Conservation (phyloP, 1,284 basidiomycete species). For the Schizopora paradoxa region DNA sequence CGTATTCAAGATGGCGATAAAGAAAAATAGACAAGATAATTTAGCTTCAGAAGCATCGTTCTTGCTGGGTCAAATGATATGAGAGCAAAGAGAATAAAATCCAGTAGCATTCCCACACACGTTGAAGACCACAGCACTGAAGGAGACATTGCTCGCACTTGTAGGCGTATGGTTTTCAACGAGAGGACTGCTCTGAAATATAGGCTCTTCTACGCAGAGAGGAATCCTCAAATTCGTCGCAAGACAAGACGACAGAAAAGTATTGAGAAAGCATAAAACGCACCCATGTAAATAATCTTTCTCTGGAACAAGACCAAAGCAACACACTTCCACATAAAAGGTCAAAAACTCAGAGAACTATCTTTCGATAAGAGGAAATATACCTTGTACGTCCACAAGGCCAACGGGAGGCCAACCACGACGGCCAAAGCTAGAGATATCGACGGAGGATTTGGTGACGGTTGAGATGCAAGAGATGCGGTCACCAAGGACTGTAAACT, state of each 20-base stretch:
- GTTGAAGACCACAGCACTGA: too few relatives aligned
- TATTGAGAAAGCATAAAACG: constrained; percentile 13
- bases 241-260: neutral
- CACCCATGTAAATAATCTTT: constrained; percentile 49
- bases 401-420: constrained; percentile 8
- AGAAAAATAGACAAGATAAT: too few relatives aligned
- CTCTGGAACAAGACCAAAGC: constrained; percentile 47
- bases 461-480: constrained; percentile 2
- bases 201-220: too few relatives aligned
- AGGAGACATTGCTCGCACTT: too few relatives aligned
- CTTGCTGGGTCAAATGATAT: too few relatives aligned
- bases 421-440: constrained; percentile 11
- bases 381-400: constrained; percentile 14
- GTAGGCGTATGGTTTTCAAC: too few relatives aligned
- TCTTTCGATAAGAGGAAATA: too few relatives aligned
- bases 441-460: constrained; percentile 6
- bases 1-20: too few relatives aligned
- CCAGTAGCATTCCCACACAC: too few relatives aligned
- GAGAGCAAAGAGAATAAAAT: too few relatives aligned
- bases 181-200: too few relatives aligned
- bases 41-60: too few relatives aligned
- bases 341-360: neutral
- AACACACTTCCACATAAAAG: constrained; percentile 32
- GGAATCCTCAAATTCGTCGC: constrained; percentile 3
- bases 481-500: neutral